These are phyloP conservation scores for Eremochloa ophiuroides DNA, from an alignment of 176 grass and related monocot species.

Conservation along the genomic window DNA sequence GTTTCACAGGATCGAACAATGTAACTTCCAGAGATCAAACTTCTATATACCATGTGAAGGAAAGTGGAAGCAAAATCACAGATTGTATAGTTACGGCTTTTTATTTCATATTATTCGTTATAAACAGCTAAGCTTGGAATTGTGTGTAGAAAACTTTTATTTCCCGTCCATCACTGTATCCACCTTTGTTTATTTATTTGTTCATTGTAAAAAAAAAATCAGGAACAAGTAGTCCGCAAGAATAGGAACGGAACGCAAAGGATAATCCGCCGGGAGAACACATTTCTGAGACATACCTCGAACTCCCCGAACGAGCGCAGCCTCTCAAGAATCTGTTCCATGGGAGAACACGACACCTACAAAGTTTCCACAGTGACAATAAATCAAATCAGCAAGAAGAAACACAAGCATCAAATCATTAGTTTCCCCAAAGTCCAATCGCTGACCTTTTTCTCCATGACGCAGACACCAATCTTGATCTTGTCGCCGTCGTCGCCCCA, in stretches of 20 bases:
- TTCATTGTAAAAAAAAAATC: background rate
- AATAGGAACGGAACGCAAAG: background rate
- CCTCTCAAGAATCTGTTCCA: conserved; percentile 88
- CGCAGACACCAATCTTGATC: conserved; percentile 87
- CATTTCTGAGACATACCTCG: conserved; percentile 49
- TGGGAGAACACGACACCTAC: conserved; percentile 72
- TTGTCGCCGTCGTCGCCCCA: conserved; percentile 18
- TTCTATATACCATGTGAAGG: background rate
- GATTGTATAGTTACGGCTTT: background rate
- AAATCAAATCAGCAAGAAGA: background rate
- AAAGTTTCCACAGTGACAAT: conserved; percentile 11
- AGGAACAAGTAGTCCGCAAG: background rate
- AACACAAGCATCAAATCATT: conserved; percentile 3
- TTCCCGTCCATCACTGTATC: background rate
- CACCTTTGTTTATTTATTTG: background rate
- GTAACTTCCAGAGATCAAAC: background rate
- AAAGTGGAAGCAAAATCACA: background rate
- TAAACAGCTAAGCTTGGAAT: background rate
- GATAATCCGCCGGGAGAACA: background rate
- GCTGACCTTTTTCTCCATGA: conserved; percentile 95
- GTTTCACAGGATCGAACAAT: background rate
- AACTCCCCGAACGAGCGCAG: conserved; percentile 85
- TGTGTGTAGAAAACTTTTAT: background rate
- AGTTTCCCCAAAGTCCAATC: background rate
- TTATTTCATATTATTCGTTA: too few species aligned